A percentile compares a stretch with the other conserved stretches of the same genome.
These are phyloP conservation scores for Euphorbia tirucalli DNA, from an alignment of 345 rosid species.

Conservation along the genomic window DNA sequence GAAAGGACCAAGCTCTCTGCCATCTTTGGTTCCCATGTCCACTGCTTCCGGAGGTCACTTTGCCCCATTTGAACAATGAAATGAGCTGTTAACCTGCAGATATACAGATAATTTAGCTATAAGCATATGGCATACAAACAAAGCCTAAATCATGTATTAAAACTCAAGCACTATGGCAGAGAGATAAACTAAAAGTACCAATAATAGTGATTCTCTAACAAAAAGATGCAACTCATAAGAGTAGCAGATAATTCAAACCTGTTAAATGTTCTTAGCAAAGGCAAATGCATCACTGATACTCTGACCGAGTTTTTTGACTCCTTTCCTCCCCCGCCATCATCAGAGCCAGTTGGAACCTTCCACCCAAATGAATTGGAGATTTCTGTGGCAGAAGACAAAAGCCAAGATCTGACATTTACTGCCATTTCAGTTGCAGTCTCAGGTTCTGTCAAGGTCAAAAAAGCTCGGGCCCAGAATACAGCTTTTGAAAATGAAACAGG, in stretches of 20 bases:
- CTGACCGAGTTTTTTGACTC: conserved; percentile 77
- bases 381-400: conserved; percentile 62
- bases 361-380: conserved; percentile 77
- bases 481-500: conserved; percentile 81
- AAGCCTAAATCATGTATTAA: not conserved
- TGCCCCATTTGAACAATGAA: conserved; percentile 66
- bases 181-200: conserved; percentile 1
- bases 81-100: conserved; percentile 68
- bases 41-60: conserved; percentile 64
- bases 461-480: conserved; percentile 93
- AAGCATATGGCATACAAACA: not conserved
- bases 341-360: conserved; percentile 88
- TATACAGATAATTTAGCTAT: conserved; percentile 4
- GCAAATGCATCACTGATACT: conserved; percentile 65
- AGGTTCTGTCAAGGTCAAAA: conserved; percentile 72
- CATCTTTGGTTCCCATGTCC: conserved; percentile 96
- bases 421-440: conserved; percentile 61
- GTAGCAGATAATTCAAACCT: conserved; percentile 46
- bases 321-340: conserved; percentile 83
- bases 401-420: conserved; percentile 65
- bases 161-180: not conserved
- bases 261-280: conserved; percentile 67
- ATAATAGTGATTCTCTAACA: conserved; percentile 21
- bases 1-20: conserved; percentile 75
- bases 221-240: conserved; percentile 8